A percentile compares a stretch with the other conserved stretches of the same genome.
Evolutionary conservation across 768 basidiomycete genomes (phyloP).

Genomic region (Termitomyces bulborhizus): DNA sequence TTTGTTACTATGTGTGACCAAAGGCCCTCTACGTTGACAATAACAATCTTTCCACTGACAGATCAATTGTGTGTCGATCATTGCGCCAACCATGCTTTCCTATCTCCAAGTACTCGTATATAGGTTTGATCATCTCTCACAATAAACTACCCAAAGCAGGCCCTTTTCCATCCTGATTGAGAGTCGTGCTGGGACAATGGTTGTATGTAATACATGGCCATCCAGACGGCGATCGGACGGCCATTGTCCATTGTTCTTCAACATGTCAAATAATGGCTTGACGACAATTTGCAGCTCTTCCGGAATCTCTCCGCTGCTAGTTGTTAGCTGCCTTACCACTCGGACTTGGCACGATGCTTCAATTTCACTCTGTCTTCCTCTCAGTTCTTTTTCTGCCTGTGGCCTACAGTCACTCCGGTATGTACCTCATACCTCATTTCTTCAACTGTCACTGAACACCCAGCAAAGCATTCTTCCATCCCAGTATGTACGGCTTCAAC

Average conservation of each 20-base stretch:
- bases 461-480: neutral
- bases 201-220: neutral
- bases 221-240: neutral
- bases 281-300: neutral
- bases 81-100: too few relatives aligned
- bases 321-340: neutral
- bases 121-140: too few relatives aligned
- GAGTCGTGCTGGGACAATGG: too few relatives aligned
- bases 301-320: neutral
- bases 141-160: too few relatives aligned
- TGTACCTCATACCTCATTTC: neutral
- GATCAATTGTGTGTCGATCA: too few relatives aligned
- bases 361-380: neutral
- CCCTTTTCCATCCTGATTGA: too few relatives aligned
- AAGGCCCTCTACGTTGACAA: too few relatives aligned
- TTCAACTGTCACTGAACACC: neutral
- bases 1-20: too few relatives aligned
- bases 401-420: neutral
- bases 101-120: too few relatives aligned
- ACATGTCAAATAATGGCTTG: neutral
- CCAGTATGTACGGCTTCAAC: neutral
- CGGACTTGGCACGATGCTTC: neutral
- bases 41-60: too few relatives aligned
- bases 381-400: neutral
- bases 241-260: neutral